Evolutionary conservation across 208 protist species (phyloP), one percentile per base, ranked within the genome.

Genomic region (Acanthamoeba sp.): DNA sequence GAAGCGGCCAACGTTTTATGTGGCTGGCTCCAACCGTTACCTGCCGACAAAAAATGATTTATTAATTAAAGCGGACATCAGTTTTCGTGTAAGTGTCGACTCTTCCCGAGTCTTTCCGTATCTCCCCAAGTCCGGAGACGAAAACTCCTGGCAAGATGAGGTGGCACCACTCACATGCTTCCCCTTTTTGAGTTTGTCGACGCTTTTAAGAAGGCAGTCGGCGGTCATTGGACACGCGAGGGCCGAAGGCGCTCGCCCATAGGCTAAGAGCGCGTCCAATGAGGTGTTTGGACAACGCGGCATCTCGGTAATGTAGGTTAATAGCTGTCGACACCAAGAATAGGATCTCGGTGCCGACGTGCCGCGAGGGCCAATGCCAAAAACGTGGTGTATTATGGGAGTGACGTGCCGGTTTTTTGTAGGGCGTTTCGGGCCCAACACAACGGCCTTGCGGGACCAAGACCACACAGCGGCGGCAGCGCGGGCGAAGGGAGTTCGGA

Each of bases 1-100:
- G 32, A 18, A 20, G 2, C 22, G 40, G n/a, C 14, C 22, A 22
- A 34, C 20, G 12, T 85, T 57, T 85, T 57, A 85, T 50, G 42
- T 12, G n/a, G 16, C 22, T 32, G 27, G 12, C 2, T 9, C 59
- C 29, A 34, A 85, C 76, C 20, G 48, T 57, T 50, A 36, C 76
- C 71, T 80, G 71, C 38, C 71, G 71, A 80, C 71, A 80, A 80
- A 38, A 27, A 80, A 48, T 80, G 36, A 57, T 14, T 29, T 59
- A 85, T 85, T 55, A 85, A 85, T 85, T 85, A 38, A 27, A 10
- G 76, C 38, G n/a, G 76, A 85, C 76, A 38, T 73, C 0, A 1
- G 20, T 38, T 10, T 59, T 85, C 18, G 18, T 27, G 40, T 50
- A 50, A 50, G 16, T 24, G 45, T 85, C 76, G 76, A 85, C 45